Conservation (phyloP, 192 early-diverging fungal genomes). For the Backusella morwellensis region DNA sequence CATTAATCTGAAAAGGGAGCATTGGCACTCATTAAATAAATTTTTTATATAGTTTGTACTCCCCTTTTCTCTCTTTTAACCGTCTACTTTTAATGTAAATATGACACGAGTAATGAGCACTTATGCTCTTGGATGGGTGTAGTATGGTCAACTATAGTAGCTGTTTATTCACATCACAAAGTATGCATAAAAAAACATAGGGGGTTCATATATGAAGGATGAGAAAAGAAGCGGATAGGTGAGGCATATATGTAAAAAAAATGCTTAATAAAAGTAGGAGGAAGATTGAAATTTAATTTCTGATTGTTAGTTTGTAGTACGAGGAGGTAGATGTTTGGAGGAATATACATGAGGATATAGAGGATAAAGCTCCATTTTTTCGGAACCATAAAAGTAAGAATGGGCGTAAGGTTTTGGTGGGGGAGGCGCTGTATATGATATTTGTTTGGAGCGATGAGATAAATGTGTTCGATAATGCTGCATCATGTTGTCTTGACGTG, state of each 20-base stretch:
- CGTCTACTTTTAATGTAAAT: not conserved
- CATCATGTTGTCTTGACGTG: conserved; percentile 85
- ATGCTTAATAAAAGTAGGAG: not conserved
- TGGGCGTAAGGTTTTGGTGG: not conserved
- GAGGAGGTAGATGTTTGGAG: not conserved
- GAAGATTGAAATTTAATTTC: not conserved
- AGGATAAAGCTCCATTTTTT: not conserved
- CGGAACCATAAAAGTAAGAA: not conserved
- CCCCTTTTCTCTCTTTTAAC: not conserved
- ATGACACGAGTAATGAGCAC: not conserved
- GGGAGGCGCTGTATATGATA: not conserved
- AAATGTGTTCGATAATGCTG: conserved; percentile 82
- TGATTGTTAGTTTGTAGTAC: not conserved
- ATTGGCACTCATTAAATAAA: not conserved
- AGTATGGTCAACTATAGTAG: not conserved
- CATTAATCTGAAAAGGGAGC: not conserved
- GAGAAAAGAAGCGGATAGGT: not conserved
- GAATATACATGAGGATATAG: not conserved
- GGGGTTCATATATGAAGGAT: not conserved
- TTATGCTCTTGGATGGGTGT: not conserved
- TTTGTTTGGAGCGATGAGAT: conserved; percentile 56
- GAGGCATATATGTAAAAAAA: not conserved
- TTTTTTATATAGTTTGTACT: not conserved
- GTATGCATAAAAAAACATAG: not conserved
- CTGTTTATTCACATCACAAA: not conserved